A percentile compares a stretch with the other conserved stretches of the same genome.
Conservation (phyloP, 2,329 filamentous ascomycete genomes). For the Penicillium carneum region DNA sequence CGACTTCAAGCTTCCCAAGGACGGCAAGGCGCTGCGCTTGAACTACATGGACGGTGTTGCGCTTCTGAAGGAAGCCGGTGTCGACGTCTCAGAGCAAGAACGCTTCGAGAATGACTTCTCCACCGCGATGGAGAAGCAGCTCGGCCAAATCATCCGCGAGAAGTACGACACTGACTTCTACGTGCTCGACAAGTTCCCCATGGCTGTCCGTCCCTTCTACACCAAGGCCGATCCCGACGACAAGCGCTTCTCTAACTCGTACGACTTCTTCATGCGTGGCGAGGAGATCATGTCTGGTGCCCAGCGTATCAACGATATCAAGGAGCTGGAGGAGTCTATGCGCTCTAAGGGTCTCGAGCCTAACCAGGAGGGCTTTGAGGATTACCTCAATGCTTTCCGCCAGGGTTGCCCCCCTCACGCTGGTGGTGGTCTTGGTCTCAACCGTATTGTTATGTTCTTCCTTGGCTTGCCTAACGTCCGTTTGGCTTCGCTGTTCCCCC, state of each 20-base stretch:
- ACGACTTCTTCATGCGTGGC: slow-evolving; percentile 75
- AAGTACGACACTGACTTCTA: slow-evolving; percentile 97
- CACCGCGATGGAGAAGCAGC: slow-evolving; percentile 66
- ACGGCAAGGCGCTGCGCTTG: slow-evolving; percentile 58
- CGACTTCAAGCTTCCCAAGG: slow-evolving; percentile 58
- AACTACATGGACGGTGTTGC: slow-evolving; percentile 60
- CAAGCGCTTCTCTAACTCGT: slow-evolving; percentile 70
- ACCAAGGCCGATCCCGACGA: slow-evolving; percentile 78
- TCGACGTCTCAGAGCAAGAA: slow-evolving; percentile 59
- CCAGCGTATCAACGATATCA: slow-evolving; percentile 70
- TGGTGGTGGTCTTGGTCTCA: slow-evolving; percentile 70
- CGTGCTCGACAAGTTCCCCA: slow-evolving; percentile 94
- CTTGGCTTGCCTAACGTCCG: slow-evolving; percentile 69
- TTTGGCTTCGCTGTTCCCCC: slow-evolving; percentile 68
- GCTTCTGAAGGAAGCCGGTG: slow-evolving; percentile 58
- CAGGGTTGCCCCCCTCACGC: slow-evolving; percentile 71
- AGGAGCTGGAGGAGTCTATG: slow-evolving; percentile 66
- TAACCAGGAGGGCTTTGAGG: slow-evolving; percentile 64
- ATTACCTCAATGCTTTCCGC: slow-evolving; percentile 70
- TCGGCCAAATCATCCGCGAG: slow-evolving; percentile 82
- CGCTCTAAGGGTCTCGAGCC: slow-evolving; percentile 66
- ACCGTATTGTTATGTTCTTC: slow-evolving; percentile 72
- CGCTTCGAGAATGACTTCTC: slow-evolving; percentile 57
- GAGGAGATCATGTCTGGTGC: slow-evolving; percentile 73
- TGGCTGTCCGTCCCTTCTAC: slow-evolving; percentile 87